These are phyloP conservation scores for Zygosaccharomyces pseudobailii DNA, from an alignment of 1,139 yeast genomes.

Conservation along the genomic window DNA sequence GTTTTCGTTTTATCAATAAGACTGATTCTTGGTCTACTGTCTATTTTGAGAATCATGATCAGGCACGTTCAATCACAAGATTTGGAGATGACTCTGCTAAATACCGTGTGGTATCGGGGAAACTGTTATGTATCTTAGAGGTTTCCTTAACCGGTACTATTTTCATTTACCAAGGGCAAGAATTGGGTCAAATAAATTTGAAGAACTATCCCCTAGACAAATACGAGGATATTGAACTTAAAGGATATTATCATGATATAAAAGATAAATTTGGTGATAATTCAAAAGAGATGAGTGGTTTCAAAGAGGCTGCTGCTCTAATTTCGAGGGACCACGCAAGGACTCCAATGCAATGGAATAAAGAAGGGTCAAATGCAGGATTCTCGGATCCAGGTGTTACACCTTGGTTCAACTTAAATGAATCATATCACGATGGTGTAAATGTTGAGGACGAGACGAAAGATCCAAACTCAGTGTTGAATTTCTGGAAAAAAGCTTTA, in stretches of 20 bases:
- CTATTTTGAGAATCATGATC: slow-evolving; percentile 57
- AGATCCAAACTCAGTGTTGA: slow-evolving; percentile 45
- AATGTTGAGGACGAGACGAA: slow-evolving; percentile 46
- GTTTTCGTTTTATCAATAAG: slow-evolving; percentile 40
- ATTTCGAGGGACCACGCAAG: slow-evolving; percentile 53
- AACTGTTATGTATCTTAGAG: slow-evolving; percentile 46
- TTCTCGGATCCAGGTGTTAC: slow-evolving; percentile 40
- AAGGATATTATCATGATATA: slow-evolving; percentile 41
- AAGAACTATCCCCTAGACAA: slow-evolving; percentile 47
- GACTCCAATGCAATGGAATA: slow-evolving; percentile 58
- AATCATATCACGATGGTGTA: slow-evolving; percentile 42
- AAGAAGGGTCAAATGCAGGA: slow-evolving; percentile 41
- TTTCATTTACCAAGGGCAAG: slow-evolving; percentile 58
- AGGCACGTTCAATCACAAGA: slow-evolving; percentile 49
- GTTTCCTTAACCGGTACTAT: slow-evolving; percentile 51
- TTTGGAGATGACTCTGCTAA: slow-evolving; percentile 44
- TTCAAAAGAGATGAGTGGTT: slow-evolving; percentile 32
- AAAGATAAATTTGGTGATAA: slow-evolving; percentile 36
- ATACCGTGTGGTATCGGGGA: slow-evolving; percentile 40
- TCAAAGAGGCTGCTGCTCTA: slow-evolving; percentile 38
- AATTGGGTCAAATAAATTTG: slow-evolving; percentile 52
- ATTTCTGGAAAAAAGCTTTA: slow-evolving; percentile 45
- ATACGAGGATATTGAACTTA: slow-evolving; percentile 48
- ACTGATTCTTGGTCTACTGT: slow-evolving; percentile 60
- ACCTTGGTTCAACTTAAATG: slow-evolving; percentile 56